Percentiles rank a stretch among this genome's conserved stretches.
These are phyloP conservation scores for Royoungia palumana DNA, from an alignment of 768 basidiomycete species.

Conservation along the genomic window DNA sequence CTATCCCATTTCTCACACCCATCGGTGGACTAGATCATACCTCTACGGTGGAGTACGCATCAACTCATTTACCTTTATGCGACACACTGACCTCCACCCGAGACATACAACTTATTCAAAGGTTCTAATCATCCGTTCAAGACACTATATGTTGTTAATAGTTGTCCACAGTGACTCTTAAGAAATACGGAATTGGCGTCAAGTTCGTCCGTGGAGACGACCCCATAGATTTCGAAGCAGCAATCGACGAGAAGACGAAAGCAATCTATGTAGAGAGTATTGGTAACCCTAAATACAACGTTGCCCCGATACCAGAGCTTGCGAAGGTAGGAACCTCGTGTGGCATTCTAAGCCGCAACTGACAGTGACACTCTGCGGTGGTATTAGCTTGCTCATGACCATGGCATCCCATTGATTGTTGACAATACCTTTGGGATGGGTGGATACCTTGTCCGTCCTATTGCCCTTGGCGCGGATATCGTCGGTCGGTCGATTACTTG, in stretches of 20 bases:
- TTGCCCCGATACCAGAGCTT: conserved; percentile 52
- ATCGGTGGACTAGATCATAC: conserved; percentile 35
- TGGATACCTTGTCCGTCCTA: conserved; percentile 53
- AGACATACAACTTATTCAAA: conserved; percentile 68
- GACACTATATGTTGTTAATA: neutral
- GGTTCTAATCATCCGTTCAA: conserved; percentile 27
- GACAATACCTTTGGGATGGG: conserved; percentile 65
- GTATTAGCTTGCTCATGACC: conserved; percentile 54
- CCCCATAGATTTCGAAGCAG: conserved; percentile 45
- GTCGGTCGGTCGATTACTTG: conserved; percentile 31
- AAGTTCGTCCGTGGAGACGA: conserved; percentile 52
- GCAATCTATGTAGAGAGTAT: conserved; percentile 59
- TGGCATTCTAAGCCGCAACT: too few species aligned
- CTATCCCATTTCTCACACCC: neutral
- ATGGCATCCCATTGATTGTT: conserved; percentile 60
- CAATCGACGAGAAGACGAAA: conserved; percentile 60
- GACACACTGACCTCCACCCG: neutral
- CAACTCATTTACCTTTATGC: neutral
- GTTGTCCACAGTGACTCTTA: conserved; percentile 42
- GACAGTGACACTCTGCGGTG: neutral
- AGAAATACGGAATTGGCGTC: conserved; percentile 50
- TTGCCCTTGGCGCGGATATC: conserved; percentile 57
- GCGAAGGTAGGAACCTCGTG: conserved; percentile 43
- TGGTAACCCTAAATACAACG: conserved; percentile 58
- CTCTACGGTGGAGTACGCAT: conserved; percentile 57